A percentile compares a stretch with the other conserved stretches of the same genome.
These are phyloP conservation scores for Myriangium duriaei DNA, from an alignment of 2,329 filamentous ascomycete species.

Conservation along the genomic window DNA sequence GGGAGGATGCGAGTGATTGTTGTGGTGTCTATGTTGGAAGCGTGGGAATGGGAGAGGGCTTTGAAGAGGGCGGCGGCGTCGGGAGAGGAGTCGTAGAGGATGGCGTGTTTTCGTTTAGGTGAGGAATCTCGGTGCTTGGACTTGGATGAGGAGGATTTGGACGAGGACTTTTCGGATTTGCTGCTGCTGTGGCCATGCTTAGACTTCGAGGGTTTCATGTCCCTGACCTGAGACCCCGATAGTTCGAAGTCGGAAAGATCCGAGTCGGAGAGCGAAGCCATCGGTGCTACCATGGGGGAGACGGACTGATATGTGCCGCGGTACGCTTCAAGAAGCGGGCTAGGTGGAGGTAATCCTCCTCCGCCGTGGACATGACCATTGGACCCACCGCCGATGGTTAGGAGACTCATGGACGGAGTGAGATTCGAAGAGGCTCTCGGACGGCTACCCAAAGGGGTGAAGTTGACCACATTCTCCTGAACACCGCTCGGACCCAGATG, in stretches of 20 bases:
- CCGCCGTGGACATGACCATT: conserved; percentile 26
- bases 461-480: conserved; percentile 5
- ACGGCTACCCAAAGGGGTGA: conserved; percentile 1
- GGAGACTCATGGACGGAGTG: conserved; percentile 30
- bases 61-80: conserved; percentile 66
- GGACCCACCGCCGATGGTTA: conserved; percentile 36
- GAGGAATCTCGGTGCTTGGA: conserved; percentile 4
- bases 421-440: conserved; percentile 15
- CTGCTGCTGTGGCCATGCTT: conserved; percentile 3
- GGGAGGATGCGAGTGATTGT: conserved; percentile 76
- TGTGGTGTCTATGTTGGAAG: conserved; percentile 50
- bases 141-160: conserved; percentile 10
- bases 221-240: conserved; percentile 26
- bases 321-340: conserved; percentile 83
- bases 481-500: conserved; percentile 3
- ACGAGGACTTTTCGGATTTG: conserved; percentile 11
- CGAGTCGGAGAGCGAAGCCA: conserved; percentile 45
- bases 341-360: conserved; percentile 50
- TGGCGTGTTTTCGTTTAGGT: conserved; percentile 46
- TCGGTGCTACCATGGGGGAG: conserved; percentile 83
- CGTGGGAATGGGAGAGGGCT: conserved; percentile 52
- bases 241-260: conserved; percentile 37
- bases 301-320: conserved; percentile 88
- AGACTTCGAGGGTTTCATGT: conserved; percentile 5
- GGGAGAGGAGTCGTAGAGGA: conserved; percentile 72